These are phyloP conservation scores for Debaryomyces sp. DNA, from an alignment of 1,139 yeast species.

Conservation along the genomic window DNA sequence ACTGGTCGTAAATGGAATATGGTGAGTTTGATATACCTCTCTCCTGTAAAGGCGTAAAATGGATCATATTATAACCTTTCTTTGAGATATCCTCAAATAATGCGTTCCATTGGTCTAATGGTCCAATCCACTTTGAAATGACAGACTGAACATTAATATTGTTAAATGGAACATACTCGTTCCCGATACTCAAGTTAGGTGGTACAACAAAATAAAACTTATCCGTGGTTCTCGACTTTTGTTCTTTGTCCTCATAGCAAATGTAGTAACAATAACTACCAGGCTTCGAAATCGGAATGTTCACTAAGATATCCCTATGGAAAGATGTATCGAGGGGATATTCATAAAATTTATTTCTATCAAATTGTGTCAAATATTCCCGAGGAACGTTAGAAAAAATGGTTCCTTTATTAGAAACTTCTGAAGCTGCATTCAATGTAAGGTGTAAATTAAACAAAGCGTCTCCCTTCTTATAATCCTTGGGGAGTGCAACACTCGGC, in stretches of 20 bases:
- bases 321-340: conserved; percentile 51
- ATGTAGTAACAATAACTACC: conserved; percentile 79
- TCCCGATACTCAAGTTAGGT: conserved; percentile 66
- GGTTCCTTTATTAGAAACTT: conserved; percentile 68
- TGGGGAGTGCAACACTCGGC: conserved; percentile 58
- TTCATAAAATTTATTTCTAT: conserved; percentile 56
- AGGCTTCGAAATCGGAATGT: conserved; percentile 65
- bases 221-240: conserved; percentile 43
- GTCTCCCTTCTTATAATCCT: conserved; percentile 38
- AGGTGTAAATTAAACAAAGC: conserved; percentile 60
- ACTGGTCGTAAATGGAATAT: conserved; percentile 86
- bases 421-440: conserved; percentile 73
- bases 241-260: conserved; percentile 43
- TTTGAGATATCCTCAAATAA: conserved; percentile 60
- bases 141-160: conserved; percentile 85
- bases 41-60: conserved; percentile 89
- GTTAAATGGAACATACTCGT: conserved; percentile 66
- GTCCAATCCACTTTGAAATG: conserved; percentile 91
- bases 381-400: conserved; percentile 79
- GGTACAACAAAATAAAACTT: conserved; percentile 79
- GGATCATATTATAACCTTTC: conserved; percentile 93
- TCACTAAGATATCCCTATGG: conserved; percentile 61
- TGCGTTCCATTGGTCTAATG: conserved; percentile 60
- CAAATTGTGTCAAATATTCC: conserved; percentile 42
- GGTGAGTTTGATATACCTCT: conserved; percentile 93